Conservation (phyloP, 2,329 filamentous ascomycete species). For the Didymella sp. region DNA sequence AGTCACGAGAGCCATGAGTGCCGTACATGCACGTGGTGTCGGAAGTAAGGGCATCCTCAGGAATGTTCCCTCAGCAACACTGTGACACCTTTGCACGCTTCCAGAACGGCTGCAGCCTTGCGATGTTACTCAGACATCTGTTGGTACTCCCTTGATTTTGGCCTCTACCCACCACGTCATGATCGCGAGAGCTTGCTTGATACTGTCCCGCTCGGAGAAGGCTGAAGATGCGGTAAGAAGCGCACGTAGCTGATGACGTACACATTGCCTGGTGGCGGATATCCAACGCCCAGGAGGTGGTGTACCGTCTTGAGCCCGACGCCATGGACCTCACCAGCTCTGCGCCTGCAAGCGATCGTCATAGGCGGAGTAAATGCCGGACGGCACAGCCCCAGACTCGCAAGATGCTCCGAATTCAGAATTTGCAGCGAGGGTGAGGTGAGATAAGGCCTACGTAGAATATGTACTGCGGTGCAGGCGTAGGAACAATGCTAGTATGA, state of each 20-base stretch:
- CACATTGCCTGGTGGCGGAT: background rate
- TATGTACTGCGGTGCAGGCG: background rate
- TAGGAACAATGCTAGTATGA: background rate
- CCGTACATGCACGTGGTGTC: background rate
- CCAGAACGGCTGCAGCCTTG: background rate
- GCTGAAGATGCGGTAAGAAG: background rate
- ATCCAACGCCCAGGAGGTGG: background rate
- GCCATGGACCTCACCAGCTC: background rate
- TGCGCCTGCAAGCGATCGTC: slow-evolving; percentile 30
- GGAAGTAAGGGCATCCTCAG: background rate
- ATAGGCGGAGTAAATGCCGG: slow-evolving; percentile 20
- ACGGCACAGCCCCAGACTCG: slow-evolving; percentile 15
- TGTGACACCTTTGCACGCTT: background rate
- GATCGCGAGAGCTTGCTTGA: background rate
- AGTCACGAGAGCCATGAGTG: background rate
- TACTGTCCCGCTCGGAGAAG: background rate
- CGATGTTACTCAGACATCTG: background rate
- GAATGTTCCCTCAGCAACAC: background rate
- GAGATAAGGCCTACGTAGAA: slow-evolving; percentile 11
- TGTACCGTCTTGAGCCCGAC: slow-evolving; percentile 6
- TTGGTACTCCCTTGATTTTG: background rate
- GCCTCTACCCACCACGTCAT: background rate
- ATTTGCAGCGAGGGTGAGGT: slow-evolving; percentile 10
- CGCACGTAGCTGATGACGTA: slow-evolving; percentile 9
- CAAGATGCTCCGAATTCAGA: slow-evolving; percentile 12